Evolutionary conservation across 2,329 filamentous ascomycete species (phyloP).

Genomic region (Geosmithia flava): DNA sequence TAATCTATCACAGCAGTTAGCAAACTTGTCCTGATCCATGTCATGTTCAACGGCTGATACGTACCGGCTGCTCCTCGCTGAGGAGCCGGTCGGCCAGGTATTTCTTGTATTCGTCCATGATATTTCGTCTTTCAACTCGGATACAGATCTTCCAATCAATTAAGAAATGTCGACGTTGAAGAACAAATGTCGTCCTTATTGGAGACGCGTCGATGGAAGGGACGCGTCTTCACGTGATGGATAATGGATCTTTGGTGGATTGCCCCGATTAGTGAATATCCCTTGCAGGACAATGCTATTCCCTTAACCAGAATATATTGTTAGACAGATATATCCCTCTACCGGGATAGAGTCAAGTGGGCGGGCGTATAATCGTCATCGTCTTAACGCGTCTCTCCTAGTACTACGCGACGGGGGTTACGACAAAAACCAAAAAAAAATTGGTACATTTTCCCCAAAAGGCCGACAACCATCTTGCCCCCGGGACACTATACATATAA

Average conservation of each 20-base stretch:
- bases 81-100: constrained; percentile 68
- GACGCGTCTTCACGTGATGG: constrained; percentile 22
- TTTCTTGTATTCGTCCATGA: constrained; percentile 52
- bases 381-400: constrained; percentile 2
- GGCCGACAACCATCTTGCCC: background rate
- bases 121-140: background rate
- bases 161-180: background rate
- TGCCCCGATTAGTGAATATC: background rate
- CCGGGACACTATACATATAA: background rate
- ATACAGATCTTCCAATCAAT: background rate
- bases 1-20: constrained; percentile 44
- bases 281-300: background rate
- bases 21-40: background rate
- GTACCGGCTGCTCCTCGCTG: constrained; percentile 60
- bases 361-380: background rate
- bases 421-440: no score
- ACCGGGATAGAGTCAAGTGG: background rate
- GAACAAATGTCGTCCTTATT: background rate
- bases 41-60: constrained; percentile 11
- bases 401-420: background rate
- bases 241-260: background rate
- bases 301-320: background rate
- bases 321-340: background rate
- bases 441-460: background rate
- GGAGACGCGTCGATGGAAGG: constrained; percentile 1